Evolutionary conservation across 2,329 filamentous ascomycete species (phyloP).

Genomic region (Alternaria infectoria): DNA sequence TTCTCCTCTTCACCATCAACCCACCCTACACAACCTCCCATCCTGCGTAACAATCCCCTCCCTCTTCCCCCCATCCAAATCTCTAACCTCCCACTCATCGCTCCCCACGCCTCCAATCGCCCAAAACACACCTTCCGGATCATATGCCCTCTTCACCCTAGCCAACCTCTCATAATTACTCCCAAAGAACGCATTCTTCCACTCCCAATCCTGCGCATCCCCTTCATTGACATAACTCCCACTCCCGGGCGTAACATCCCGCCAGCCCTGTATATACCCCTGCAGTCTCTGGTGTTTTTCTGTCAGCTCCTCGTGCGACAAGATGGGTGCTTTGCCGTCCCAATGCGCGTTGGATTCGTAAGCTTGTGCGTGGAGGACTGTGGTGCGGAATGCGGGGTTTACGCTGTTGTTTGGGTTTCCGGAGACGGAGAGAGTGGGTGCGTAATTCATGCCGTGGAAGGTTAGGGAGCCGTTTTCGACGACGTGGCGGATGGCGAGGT

Average conservation of each 20-base stretch:
- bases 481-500: conserved; percentile 23
- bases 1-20: background rate
- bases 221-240: conserved; percentile 40
- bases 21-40: conserved; percentile 31
- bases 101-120: conserved; percentile 28
- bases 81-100: conserved; percentile 34
- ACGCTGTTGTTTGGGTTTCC: conserved; percentile 28
- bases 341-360: conserved; percentile 25
- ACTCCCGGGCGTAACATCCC: conserved; percentile 26
- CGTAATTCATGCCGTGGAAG: conserved; percentile 36
- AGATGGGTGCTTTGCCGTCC: conserved; percentile 16
- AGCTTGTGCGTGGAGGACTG: conserved; percentile 32
- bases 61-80: conserved; percentile 18
- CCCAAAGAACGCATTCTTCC: conserved; percentile 33
- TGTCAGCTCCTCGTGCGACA: background rate
- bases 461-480: conserved; percentile 30
- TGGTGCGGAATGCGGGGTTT: conserved; percentile 28
- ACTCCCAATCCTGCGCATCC: conserved; percentile 35
- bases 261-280: conserved; percentile 30
- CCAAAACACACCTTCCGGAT: conserved; percentile 38
- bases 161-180: conserved; percentile 28
- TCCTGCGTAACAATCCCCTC: conserved; percentile 30
- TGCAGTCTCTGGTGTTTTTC: conserved; percentile 22
- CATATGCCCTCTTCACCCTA: conserved; percentile 27
- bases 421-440: conserved; percentile 11